Conservation (phyloP, 495 filamentous ascomycete species). For the Neurospora sp. region DNA sequence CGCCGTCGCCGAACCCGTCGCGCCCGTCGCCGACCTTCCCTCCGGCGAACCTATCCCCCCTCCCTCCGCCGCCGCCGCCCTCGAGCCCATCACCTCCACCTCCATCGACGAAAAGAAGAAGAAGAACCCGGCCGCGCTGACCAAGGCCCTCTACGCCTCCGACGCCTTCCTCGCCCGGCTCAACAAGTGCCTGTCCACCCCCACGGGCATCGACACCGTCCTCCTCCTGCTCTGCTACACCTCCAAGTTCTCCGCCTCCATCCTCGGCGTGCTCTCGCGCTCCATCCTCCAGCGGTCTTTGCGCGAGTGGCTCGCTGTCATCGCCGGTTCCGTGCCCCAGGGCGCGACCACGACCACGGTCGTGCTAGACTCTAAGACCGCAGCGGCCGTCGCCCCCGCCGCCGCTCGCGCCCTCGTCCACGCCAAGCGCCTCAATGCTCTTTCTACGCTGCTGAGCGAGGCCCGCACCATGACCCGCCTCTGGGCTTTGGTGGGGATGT, state of each 20-base stretch:
- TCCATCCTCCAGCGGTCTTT: slow-evolving; percentile 29
- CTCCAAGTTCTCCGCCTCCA: slow-evolving; percentile 36
- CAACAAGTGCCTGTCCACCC: slow-evolving; percentile 46
- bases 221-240: slow-evolving; percentile 58
- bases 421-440: slow-evolving; percentile 34
- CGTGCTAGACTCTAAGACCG: slow-evolving; percentile 16
- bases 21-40: slow-evolving; percentile 26
- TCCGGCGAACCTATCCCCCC: slow-evolving; percentile 26
- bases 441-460: slow-evolving; percentile 48
- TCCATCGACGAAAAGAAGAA: slow-evolving; percentile 25
- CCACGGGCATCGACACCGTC: slow-evolving; percentile 49
- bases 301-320: slow-evolving; percentile 28
- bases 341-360: slow-evolving; percentile 17
- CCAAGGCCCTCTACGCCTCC: slow-evolving; percentile 19
- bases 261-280: slow-evolving; percentile 25
- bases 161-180: slow-evolving; percentile 42
- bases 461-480: slow-evolving; percentile 65
- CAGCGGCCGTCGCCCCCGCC: slow-evolving; percentile 13
- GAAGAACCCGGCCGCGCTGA: slow-evolving; percentile 2
- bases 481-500: slow-evolving; percentile 70
- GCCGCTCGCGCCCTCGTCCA: slow-evolving; percentile 32
- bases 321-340: slow-evolving; percentile 24
- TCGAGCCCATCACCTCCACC: slow-evolving; percentile 21
- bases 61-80: slow-evolving; percentile 13
- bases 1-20: slow-evolving; percentile 4